phyloP scores from a whole-genome alignment of 805 yeast genomes.

The Pichia nanzhaoensis region DNA sequence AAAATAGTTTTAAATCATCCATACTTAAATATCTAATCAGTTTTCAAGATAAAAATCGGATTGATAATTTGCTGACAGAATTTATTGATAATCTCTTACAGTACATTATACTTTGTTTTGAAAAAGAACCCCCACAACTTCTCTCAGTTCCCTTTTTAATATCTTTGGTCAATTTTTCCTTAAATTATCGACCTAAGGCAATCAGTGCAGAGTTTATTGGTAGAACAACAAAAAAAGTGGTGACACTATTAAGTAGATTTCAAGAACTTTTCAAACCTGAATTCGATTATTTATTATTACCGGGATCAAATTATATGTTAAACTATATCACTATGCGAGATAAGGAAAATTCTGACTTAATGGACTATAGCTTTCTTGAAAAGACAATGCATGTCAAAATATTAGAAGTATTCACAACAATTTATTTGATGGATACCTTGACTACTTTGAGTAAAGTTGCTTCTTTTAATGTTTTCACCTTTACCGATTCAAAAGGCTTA shows the following conservation, averaged over 20 bases:
- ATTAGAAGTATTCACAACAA: constrained; percentile 44
- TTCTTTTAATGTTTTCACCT: constrained; percentile 17
- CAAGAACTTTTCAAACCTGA: constrained; percentile 27
- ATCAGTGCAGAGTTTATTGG: constrained; percentile 35
- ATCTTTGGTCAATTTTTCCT: constrained; percentile 46
- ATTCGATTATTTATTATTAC: constrained; percentile 19
- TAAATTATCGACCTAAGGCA: constrained; percentile 60
- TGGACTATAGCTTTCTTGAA: constrained; percentile 20
- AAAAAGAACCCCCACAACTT: constrained; percentile 14
- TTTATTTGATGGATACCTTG: constrained; percentile 49
- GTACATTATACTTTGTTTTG: constrained; percentile 23
- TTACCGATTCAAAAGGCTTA: constrained; percentile 6
- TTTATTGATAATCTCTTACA: constrained; percentile 32
- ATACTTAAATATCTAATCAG: constrained; percentile 38
- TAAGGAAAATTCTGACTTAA: constrained; percentile 13
- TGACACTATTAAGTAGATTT: constrained; percentile 22
- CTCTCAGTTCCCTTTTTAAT: constrained; percentile 54
- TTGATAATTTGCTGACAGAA: constrained; percentile 44
- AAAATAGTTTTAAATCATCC: constrained; percentile 25
- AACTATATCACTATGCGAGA: constrained; percentile 7
- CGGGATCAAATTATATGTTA: constrained; percentile 12
- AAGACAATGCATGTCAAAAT: constrained; percentile 39
- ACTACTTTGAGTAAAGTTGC: constrained; percentile 37
- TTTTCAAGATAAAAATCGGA: constrained; percentile 36
- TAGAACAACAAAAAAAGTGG: constrained; percentile 23